phyloP scores from a whole-genome alignment of 441 rosid species.

The Gossypium davidsonii region DNA sequence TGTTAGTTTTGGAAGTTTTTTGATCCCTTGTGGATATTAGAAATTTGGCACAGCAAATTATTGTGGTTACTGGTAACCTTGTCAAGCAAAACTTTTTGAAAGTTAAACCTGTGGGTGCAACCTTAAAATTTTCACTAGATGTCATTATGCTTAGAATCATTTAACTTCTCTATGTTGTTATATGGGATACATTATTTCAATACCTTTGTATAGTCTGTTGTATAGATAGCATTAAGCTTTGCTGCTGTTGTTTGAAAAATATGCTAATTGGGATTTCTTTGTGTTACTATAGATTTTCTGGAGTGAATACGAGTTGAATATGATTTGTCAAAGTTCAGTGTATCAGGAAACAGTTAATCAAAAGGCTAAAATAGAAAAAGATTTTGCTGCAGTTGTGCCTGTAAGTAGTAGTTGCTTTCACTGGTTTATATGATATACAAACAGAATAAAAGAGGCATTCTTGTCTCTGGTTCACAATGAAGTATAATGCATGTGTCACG shows the following conservation, averaged over 20 bases:
- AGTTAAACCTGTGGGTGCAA: neutral
- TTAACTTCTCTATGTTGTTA: neutral
- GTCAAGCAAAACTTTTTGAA: neutral
- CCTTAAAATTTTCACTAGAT: neutral
- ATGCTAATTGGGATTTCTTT: neutral
- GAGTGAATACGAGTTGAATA: constrained; percentile 54
- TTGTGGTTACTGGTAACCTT: neutral
- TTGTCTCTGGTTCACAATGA: neutral
- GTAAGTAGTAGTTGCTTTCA: constrained; percentile 30
- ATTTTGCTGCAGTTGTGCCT: constrained; percentile 36
- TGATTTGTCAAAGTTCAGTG: constrained; percentile 57
- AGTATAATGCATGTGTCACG: neutral
- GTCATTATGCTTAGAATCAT: neutral
- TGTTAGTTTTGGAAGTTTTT: constrained; percentile 1
- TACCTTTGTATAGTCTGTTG: neutral
- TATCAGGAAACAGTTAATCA: constrained; percentile 54
- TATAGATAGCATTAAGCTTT: neutral
- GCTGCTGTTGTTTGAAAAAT: neutral
- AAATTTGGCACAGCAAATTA: neutral
- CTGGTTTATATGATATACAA: neutral
- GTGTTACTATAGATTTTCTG: constrained; percentile 54
- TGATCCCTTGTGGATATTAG: neutral
- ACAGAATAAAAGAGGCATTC: neutral
- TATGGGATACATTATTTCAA: neutral
- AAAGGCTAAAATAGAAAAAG: constrained; percentile 46